Evolutionary conservation across 2,329 filamentous ascomycete genomes (phyloP), one percentile per base, ranked within the genome.

Genomic region (Eutypa lata): DNA sequence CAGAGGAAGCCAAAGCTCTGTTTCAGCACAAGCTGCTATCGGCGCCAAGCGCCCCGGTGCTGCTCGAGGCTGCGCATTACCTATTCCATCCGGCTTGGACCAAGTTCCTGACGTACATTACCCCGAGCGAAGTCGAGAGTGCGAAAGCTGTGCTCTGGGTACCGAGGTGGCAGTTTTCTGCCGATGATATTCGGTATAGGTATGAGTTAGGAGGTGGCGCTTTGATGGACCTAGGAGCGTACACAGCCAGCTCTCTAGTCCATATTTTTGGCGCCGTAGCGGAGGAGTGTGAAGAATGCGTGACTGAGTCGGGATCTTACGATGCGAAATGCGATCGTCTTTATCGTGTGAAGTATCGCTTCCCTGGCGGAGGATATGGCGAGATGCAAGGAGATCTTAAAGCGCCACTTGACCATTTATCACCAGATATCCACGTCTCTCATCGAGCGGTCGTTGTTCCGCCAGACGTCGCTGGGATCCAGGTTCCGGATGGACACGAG

Each of bases 31-130:
- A 71, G 0, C 53, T 70, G 14, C 58, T 76, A 44, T 54, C 56
- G 4, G 48, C 61, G 0, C 62, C 68, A 1, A 59, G 65, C 16
- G 68, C 71, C 0, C 79, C 76, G 0, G 69, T 82, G 1, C 63
- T 81, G 2, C 70, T 83, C 3, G 81, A 84, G 64, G 80, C 79
- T 3, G 76, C 78, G 53, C 79, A 82, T 59, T 71, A 71, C 53
- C 68, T 71, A 24, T 82, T 83, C 60, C 74, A 79, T 54, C 80
- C 79, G 0, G 69, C 72, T 2, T 78, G 73, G 70, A 64, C 70
- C 21, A 61, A 59, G 2, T 79, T 80, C 59, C 53, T 76, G 50
- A 53, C 64, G 1, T 52, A 72, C 5, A 53, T 81, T 7, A 69
- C 73, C 50, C 68, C 63, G 7, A 61, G 63, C 4, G 71, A 69